Conservation (phyloP, 495 filamentous ascomycete species). For the Durotheca rogersii region DNA sequence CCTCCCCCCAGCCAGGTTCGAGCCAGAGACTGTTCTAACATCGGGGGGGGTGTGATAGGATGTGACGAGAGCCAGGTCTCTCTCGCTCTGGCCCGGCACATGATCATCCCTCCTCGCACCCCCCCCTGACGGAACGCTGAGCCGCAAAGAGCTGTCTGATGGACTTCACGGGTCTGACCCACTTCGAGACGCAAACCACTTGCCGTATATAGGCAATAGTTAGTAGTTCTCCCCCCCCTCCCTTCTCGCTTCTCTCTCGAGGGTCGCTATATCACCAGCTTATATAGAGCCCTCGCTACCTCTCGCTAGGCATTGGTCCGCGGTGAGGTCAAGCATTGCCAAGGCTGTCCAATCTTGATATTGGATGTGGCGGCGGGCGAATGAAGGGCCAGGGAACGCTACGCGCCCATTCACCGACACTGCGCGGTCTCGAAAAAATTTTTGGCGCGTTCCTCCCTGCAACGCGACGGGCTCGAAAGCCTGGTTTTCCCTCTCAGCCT, state of each 20-base stretch:
- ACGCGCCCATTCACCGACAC: conserved; percentile 16
- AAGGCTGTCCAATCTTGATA: conserved; percentile 9
- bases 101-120: conserved; percentile 16
- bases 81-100: conserved; percentile 20
- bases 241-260: too few species aligned
- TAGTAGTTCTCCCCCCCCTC: not conserved
- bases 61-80: too few species aligned
- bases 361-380: conserved; percentile 20
- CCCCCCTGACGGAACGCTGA: conserved; percentile 20
- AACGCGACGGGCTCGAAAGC: not conserved
- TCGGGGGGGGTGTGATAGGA: too few species aligned
- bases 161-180: too few species aligned
- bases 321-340: conserved; percentile 15
- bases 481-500: not conserved
- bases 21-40: too few species aligned
- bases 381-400: conserved; percentile 27
- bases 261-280: not conserved
- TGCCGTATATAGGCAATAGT: conserved; percentile 13
- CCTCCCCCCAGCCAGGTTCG: too few species aligned
- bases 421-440: too few species aligned
- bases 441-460: too few species aligned
- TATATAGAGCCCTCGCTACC: conserved; percentile 18
- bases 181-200: too few species aligned
- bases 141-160: too few species aligned
- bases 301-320: conserved; percentile 15